A percentile compares a stretch with the other conserved stretches of the same genome.
Conservation (phyloP, 441 rosid genomes). For the Adansonia madagascariensis region DNA sequence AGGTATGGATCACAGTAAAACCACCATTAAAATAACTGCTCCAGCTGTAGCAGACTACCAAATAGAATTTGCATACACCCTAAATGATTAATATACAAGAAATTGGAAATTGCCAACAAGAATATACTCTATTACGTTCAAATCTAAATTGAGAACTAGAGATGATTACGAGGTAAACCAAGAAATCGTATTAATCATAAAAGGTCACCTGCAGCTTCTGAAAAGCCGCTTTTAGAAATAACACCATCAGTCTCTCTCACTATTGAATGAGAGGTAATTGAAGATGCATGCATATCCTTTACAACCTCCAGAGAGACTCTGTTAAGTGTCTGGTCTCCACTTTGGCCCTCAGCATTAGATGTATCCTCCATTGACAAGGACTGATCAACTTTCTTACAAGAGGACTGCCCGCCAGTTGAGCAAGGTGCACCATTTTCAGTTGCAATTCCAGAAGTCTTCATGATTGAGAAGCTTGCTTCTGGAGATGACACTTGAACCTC, state of each 20-base stretch:
- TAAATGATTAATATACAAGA: neutral
- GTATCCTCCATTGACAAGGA: conserved; percentile 38
- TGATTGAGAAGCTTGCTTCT: conserved; percentile 37
- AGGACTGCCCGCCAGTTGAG: conserved; percentile 33
- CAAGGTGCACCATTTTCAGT: conserved; percentile 34
- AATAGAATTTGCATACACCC: conserved; percentile 19
- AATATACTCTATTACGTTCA: conserved; percentile 1
- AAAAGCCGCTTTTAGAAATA: conserved; percentile 36
- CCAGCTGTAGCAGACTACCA: conserved; percentile 5
- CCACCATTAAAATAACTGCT: neutral
- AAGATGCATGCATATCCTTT: conserved; percentile 36
- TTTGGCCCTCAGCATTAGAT: conserved; percentile 42
- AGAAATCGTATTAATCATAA: neutral
- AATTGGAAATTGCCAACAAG: conserved; percentile 12
- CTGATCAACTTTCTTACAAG: conserved; percentile 37
- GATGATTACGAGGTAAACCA: neutral
- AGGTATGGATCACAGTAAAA: neutral
- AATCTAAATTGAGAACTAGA: neutral
- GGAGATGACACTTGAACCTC: conserved; percentile 37
- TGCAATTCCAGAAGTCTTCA: conserved; percentile 36
- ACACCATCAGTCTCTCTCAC: conserved; percentile 38
- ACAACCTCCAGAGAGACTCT: conserved; percentile 40
- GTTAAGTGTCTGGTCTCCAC: conserved; percentile 34
- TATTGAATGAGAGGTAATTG: conserved; percentile 38
- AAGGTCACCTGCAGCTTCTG: conserved; percentile 53